phyloP scores from a whole-genome alignment of 345 rosid species.

The Lepidium africanum region DNA sequence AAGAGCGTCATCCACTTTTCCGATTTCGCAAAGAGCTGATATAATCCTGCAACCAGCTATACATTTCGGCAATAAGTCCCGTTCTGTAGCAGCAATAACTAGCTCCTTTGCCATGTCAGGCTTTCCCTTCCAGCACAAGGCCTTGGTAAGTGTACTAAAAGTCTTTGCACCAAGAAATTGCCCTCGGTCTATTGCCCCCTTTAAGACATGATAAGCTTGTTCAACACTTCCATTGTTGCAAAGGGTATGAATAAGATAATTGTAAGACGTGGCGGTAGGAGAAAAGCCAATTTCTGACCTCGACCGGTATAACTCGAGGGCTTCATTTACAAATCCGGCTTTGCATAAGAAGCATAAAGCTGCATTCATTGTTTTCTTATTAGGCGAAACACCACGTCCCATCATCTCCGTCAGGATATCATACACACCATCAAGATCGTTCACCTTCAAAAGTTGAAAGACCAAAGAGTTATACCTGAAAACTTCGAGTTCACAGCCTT shows the following conservation, averaged over 20 bases:
- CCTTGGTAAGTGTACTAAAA: constrained; percentile 44
- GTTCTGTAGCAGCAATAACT: constrained; percentile 34
- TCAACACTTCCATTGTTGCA: constrained; percentile 39
- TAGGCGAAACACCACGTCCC: constrained; percentile 43
- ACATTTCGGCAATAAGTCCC: constrained; percentile 34
- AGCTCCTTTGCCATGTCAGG: constrained; percentile 61
- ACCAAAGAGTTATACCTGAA: constrained; percentile 53
- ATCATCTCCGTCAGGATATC: constrained; percentile 72
- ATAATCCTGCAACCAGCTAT: constrained; percentile 39
- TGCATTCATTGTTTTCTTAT: constrained; percentile 51
- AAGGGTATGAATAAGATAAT: constrained; percentile 57
- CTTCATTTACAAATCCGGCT: constrained; percentile 73
- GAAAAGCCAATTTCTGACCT: constrained; percentile 52
- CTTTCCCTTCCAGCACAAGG: constrained; percentile 59
- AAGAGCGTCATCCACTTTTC: constrained; percentile 57
- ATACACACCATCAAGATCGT: constrained; percentile 46
- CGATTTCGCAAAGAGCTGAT: constrained; percentile 47
- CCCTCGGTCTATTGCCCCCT: constrained; percentile 46
- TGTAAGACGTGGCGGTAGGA: constrained; percentile 44
- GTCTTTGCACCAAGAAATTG: constrained; percentile 50
- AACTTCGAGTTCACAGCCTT: constrained; percentile 53
- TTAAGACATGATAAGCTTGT: constrained; percentile 54
- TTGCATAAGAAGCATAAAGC: constrained; percentile 79
- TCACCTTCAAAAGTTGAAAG: constrained; percentile 45
- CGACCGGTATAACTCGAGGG: constrained; percentile 53